Evolutionary conservation across 106 monocot genomes (phyloP), one percentile per base, ranked within the genome.

Genomic region (Hemerocallis citrina): DNA sequence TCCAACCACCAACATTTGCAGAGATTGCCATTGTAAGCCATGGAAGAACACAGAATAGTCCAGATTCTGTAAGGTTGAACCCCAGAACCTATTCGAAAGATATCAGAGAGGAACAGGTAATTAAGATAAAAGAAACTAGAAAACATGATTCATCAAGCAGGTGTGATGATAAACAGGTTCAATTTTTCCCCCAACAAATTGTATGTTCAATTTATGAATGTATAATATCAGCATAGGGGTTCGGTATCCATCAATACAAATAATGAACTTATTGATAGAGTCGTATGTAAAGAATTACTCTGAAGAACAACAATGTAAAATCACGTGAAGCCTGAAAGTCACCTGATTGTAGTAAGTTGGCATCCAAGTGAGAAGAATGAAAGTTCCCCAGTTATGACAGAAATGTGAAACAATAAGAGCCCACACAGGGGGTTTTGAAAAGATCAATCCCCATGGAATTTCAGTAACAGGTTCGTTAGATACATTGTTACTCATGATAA

Each of bases 351-450:
- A 92, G 55, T 92, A 92, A 48, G 88, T 92, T 23, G 92, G 92
- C 92, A 92, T 92, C 92, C 92, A 92, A 52, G 92, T 92, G n/a
- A 92, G 92, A 55, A 92, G 80, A 59, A 92, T 92, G 56, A 92
- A 92, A n/a, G 92, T 92, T 56, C 92, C 92, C 92, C 92, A 92
- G 64, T 92, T 92, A 50, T 92, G 92, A 74, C 92, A 92, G 50
- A 92, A 92, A 51, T 92, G 92, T 59, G 70, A 87, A 51, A 69
- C 57, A 42, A 92, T 92, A 56, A 92, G 92, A 45, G 92, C 92
- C 92, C 92, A 92, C 16, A 92, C 92, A 61, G 92, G 92, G n/a
- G 77, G 66, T 61, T 92, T 86, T 29, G 92, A 86, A 34, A 92
- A 70, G 32, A 87, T 92, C 45, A 80, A 42, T 39, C 63, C 69